These are phyloP conservation scores for Manihot esculenta DNA, from an alignment of 441 rosid species.

Conservation along the genomic window DNA sequence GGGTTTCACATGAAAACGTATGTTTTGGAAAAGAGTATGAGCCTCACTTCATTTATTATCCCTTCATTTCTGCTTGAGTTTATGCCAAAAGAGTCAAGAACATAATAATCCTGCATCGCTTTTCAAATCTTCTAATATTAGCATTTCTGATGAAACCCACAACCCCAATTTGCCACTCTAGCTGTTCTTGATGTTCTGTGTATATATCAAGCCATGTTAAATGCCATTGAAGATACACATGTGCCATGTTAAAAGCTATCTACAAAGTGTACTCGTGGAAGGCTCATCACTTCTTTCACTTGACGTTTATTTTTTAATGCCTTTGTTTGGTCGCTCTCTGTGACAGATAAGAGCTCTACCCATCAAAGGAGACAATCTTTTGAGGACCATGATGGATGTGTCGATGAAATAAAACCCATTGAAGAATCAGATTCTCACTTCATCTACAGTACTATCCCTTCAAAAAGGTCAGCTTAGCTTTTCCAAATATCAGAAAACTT, in stretches of 20 bases:
- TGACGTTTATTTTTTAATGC: background rate
- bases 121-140: constrained; percentile 39
- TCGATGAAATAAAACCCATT: constrained; percentile 36
- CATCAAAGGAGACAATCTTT: constrained; percentile 39
- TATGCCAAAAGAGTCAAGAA: constrained; percentile 36
- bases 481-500: background rate
- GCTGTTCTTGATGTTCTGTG: constrained; percentile 9
- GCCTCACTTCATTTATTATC: constrained; percentile 45
- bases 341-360: constrained; percentile 37
- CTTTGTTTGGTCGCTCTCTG: background rate
- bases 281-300: background rate
- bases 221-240: background rate
- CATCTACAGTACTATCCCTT: constrained; percentile 29
- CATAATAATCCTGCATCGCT: constrained; percentile 21
- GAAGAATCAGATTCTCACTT: constrained; percentile 49
- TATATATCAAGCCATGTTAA: background rate
- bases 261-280: background rate
- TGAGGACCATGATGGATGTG: constrained; percentile 39
- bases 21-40: constrained; percentile 21
- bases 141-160: constrained; percentile 38
- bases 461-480: constrained; percentile 49
- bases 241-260: background rate
- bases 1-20: constrained; percentile 13
- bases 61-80: constrained; percentile 9
- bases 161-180: background rate